phyloP scores from a whole-genome alignment of 495 filamentous ascomycete species.

The Pseudotulostoma volvatum region DNA sequence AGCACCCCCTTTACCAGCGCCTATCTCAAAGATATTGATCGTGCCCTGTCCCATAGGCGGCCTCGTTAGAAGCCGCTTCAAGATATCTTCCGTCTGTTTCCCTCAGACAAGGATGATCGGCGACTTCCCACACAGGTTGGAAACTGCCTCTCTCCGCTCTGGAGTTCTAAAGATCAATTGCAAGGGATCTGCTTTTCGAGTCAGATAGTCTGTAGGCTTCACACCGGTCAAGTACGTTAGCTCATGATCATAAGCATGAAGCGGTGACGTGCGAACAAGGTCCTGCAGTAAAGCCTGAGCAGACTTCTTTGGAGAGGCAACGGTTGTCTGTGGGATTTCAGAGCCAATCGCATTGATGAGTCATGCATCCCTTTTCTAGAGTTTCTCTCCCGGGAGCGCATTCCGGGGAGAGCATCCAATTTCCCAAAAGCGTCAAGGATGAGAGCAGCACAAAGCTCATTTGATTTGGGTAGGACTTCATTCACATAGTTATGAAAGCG shows the following conservation, averaged over 20 bases:
- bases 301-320: constrained; percentile 13
- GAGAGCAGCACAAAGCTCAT: constrained; percentile 13
- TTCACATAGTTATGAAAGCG: constrained; percentile 10
- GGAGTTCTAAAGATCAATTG: constrained; percentile 27
- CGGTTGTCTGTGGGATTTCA: constrained; percentile 16
- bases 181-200: constrained; percentile 27
- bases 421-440: constrained; percentile 20
- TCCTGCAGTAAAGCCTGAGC: constrained; percentile 21
- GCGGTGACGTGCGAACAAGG: constrained; percentile 20
- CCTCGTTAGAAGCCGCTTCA: constrained; percentile 16
- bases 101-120: constrained; percentile 23
- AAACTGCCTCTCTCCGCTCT: constrained; percentile 29
- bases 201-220: constrained; percentile 25
- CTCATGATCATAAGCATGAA: constrained; percentile 19
- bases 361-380: constrained; percentile 20
- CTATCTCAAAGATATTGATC: constrained; percentile 30
- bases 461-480: constrained; percentile 6
- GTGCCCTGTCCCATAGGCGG: constrained; percentile 7
- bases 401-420: constrained; percentile 15
- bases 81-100: constrained; percentile 30
- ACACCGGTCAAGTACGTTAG: constrained; percentile 28
- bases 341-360: constrained; percentile 15
- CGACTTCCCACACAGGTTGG: constrained; percentile 27
- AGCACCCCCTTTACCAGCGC: constrained; percentile 30
- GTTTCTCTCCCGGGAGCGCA: constrained; percentile 11